Evolutionary conservation across 768 basidiomycete genomes (phyloP), one percentile per base, ranked within the genome.

Genomic region (Dictyophora rubrovolvata): DNA sequence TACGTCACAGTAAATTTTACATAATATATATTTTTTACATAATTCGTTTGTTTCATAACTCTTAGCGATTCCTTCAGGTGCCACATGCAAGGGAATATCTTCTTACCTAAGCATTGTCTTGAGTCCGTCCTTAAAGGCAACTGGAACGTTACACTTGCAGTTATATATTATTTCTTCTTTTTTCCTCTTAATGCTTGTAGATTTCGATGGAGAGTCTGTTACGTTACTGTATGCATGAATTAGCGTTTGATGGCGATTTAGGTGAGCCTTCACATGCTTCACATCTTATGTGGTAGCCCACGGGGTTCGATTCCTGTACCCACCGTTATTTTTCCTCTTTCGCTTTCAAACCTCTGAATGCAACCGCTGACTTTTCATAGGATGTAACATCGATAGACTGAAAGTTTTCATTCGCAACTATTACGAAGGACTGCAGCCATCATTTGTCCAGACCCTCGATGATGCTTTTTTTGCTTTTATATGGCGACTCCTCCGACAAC

Each of bases 171-270:
- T 28, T 28, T 28, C 28, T 28, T 28, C 42, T 42, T 5, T 12
- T 3, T 14, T 42, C 42, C 42, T n/a, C n/a, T n/a, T n/a, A n/a
- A n/a, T n/a, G 11, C 14, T 42, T 42, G 50, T 57, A 62, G 64
- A n/a, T 36, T n/a, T 22, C 20, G 9, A 92, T 94, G 86, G 92
- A 94, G 68, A 86, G 91, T 67, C 82, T 95, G 48, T 73, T 94
- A 42, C 84, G 86, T 66, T 85, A 91, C 68, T 87, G 87, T 67
- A 77, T 93, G 36, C 85, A 86, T 42, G 90, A 95, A 69, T 76
- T 95, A 33, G 83, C 93, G 5, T 93, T 93, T 70, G 91, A 93
- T 66, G 92, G 92, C 5, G 89, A 93, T 69, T 76, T 90, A 48
- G 92, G 92, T 93, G 70, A 75, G 86, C 79, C 50, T 60, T 59